Evolutionary conservation across 23 red algal genomes (phyloP).

Genomic region (Gracilaria vermiculophylla): DNA sequence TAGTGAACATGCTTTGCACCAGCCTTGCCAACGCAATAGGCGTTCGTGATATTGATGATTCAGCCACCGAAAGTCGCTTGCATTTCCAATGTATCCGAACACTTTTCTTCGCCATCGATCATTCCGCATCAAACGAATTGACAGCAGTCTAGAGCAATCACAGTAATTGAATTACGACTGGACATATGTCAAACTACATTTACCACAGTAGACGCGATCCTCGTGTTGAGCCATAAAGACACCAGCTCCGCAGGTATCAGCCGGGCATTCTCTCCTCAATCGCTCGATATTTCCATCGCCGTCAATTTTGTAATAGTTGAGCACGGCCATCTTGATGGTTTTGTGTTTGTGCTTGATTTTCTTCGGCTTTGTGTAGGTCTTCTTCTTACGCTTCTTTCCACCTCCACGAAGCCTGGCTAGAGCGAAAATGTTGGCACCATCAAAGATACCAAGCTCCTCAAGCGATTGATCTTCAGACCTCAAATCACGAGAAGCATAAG

Average conservation of each 20-base stretch:
- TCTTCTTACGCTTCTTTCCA: conserved; percentile 99
- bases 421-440: conserved; percentile 57
- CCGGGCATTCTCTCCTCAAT: conserved; percentile 84
- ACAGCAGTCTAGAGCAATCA: background rate
- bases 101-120: too few species aligned
- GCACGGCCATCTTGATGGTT: conserved; percentile 83
- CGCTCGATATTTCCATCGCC: conserved; percentile 85
- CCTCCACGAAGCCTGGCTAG: conserved; percentile 79
- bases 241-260: conserved; percentile 86
- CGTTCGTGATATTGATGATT: background rate
- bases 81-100: too few species aligned
- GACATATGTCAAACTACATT: conserved; percentile 92
- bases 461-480: conserved; percentile 20
- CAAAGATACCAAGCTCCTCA: conserved; percentile 5
- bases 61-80: background rate
- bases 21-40: background rate
- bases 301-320: conserved; percentile 94
- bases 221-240: conserved; percentile 95
- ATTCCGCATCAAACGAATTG: background rate
- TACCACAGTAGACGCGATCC: conserved; percentile 95
- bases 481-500: conserved; percentile 36
- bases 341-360: conserved; percentile 99
- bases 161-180: background rate
- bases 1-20: background rate
- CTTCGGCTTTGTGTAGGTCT: conserved; percentile 99